A percentile compares a stretch with the other conserved stretches of the same genome.
phyloP scores from a whole-genome alignment of 257 asterid species.

The Solanum pennellii region DNA sequence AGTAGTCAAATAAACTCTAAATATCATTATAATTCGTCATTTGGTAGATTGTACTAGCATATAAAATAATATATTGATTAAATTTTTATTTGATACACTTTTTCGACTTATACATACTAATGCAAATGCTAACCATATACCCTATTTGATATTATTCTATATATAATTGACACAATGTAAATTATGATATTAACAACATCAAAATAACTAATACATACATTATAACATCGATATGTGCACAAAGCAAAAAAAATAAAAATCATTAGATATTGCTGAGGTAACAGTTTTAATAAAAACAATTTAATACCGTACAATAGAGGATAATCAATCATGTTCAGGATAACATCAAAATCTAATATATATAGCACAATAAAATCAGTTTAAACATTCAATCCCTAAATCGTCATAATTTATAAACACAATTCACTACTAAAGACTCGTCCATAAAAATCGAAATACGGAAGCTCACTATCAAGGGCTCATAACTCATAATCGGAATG shows the following conservation, averaged over 20 bases:
- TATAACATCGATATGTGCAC: background rate
- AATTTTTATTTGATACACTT: background rate
- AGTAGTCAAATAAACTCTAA: background rate
- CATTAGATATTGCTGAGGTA: background rate
- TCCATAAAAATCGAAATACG: fast-evolving
- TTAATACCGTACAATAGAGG: fast-evolving
- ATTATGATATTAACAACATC: background rate
- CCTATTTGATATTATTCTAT: too few relatives aligned
- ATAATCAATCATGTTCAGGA: too few relatives aligned
- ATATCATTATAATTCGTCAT: background rate
- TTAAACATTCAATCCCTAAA: fast-evolving
- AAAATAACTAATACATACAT: background rate
- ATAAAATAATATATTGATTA: background rate
- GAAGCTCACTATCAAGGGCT: background rate
- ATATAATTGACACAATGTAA: too few relatives aligned
- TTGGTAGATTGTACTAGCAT: background rate
- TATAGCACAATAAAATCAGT: fast-evolving
- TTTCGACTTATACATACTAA: background rate
- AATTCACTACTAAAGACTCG: too few relatives aligned
- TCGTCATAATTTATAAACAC: too few relatives aligned
- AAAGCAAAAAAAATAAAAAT: too few relatives aligned
- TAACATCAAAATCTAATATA: too few relatives aligned
- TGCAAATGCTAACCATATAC: background rate
- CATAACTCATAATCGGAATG: background rate
- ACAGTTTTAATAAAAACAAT: too few relatives aligned